phyloP scores from a whole-genome alignment of 225 moss, liverwort and hornwort species.

The Bryoerythrophyllum caledonicum region DNA sequence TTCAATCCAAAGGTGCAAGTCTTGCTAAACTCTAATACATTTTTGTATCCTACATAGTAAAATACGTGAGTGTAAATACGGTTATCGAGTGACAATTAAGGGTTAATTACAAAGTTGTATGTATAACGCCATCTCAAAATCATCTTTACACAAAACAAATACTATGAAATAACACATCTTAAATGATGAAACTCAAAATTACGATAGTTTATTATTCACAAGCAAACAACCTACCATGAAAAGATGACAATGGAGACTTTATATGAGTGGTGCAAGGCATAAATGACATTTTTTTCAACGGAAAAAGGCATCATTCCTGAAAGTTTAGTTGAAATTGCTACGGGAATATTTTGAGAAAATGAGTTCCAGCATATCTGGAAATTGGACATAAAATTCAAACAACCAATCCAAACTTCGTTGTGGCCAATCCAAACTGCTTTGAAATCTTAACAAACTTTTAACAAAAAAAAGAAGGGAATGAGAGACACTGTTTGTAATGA shows the following conservation, averaged over 20 bases:
- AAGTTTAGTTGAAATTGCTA: neutral
- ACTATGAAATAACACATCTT: too few relatives aligned
- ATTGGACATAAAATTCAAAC: neutral
- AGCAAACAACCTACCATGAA: too few relatives aligned
- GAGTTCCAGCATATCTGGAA: neutral
- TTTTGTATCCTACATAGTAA: too few relatives aligned
- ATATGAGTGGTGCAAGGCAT: neutral
- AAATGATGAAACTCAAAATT: too few relatives aligned
- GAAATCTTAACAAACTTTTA: neutral
- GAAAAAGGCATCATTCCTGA: neutral
- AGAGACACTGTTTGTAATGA: neutral
- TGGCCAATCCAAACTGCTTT: neutral
- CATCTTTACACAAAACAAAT: too few relatives aligned
- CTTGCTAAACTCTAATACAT: too few relatives aligned
- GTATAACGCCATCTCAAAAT: too few relatives aligned
- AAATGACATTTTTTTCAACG: neutral
- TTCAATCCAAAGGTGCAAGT: too few relatives aligned
- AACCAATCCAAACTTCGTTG: neutral
- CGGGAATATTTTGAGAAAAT: neutral
- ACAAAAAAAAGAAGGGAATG: neutral
- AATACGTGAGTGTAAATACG: too few relatives aligned
- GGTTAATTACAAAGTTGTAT: too few relatives aligned
- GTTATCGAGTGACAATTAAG: too few relatives aligned
- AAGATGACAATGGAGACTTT: neutral
- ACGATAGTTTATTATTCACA: too few relatives aligned